Conservation (phyloP, 768 basidiomycete genomes). For the Boletus subparvulus region DNA sequence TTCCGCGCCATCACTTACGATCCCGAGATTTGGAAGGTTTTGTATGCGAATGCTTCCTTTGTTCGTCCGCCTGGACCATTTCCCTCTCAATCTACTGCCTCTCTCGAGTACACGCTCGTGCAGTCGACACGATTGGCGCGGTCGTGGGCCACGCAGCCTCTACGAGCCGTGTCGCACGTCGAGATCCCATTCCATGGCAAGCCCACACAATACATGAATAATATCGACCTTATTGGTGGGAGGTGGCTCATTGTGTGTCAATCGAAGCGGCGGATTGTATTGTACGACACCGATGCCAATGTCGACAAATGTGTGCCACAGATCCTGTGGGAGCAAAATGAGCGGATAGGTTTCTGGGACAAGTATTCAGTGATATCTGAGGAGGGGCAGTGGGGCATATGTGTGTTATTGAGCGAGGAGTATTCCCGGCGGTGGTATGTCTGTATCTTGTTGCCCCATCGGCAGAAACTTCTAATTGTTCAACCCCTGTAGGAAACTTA, state of each 20-base stretch:
- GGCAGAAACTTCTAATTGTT: too few relatives aligned
- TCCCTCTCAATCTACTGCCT: background rate
- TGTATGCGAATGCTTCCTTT: background rate
- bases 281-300: background rate
- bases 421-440: background rate
- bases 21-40: background rate
- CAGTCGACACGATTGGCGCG: background rate
- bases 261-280: background rate
- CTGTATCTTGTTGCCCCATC: background rate
- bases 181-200: background rate
- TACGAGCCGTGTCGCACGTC: background rate
- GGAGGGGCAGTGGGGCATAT: background rate
- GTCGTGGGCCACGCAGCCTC: background rate
- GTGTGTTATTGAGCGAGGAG: background rate
- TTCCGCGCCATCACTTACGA: background rate
- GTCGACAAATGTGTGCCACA: background rate
- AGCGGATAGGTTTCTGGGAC: background rate
- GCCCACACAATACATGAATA: background rate
- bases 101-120: background rate
- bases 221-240: background rate
- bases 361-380: background rate
- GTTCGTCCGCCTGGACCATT: background rate
- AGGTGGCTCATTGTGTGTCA: conserved; percentile 4
- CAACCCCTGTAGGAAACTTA: background rate
- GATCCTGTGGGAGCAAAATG: background rate